Evolutionary conservation across 2,329 filamentous ascomycete genomes (phyloP).

Genomic region (Hypoxylon sp.): DNA sequence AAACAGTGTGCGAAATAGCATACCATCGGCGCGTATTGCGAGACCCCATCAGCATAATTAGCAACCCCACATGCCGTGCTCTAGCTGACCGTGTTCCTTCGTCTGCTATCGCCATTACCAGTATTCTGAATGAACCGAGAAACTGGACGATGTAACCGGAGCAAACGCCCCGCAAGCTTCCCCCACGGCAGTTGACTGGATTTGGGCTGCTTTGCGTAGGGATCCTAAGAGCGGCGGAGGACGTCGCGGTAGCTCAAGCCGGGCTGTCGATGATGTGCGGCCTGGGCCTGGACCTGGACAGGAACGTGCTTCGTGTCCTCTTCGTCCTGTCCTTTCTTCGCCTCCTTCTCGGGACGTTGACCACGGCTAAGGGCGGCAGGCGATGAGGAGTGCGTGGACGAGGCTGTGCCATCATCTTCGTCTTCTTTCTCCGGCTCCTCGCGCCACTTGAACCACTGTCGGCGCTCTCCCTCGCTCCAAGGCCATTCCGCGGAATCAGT

Average conservation of each 20-base stretch:
- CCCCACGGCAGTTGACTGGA: background rate
- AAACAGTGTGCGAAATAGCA: background rate
- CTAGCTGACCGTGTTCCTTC: background rate
- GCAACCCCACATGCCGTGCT: background rate
- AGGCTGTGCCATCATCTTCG: background rate
- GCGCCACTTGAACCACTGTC: background rate
- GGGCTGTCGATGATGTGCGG: background rate
- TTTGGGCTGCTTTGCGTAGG: background rate
- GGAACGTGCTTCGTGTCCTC: background rate
- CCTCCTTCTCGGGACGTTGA: background rate
- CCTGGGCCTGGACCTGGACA: background rate
- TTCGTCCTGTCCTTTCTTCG: background rate
- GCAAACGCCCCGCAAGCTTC: background rate
- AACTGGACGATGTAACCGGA: background rate
- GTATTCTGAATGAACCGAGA: background rate
- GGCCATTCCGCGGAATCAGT: background rate
- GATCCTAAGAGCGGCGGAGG: background rate
- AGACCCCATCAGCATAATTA: background rate
- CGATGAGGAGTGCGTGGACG: background rate
- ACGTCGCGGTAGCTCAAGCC: background rate
- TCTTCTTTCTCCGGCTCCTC: background rate
- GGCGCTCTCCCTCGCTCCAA: background rate
- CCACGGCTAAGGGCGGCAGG: background rate
- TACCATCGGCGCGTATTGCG: background rate
- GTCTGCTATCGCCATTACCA: background rate